These are phyloP conservation scores for Pestalotiopsis sp. DNA, from an alignment of 2,329 filamentous ascomycete species.

Conservation along the genomic window DNA sequence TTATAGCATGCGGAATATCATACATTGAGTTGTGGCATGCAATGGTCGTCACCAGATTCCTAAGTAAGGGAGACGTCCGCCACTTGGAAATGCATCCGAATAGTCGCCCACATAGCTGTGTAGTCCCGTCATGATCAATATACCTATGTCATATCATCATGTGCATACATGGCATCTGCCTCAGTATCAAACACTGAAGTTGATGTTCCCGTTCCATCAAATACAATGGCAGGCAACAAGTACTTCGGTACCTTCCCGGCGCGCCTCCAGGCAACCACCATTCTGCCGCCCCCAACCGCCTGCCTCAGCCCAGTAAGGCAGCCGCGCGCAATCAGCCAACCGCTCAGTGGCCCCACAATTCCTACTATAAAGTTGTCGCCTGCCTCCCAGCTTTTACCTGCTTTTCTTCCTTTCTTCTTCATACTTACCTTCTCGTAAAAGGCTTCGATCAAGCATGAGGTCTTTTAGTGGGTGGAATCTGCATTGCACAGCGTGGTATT, in stretches of 20 bases:
- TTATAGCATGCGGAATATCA: too few relatives aligned
- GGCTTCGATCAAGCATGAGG: constrained; percentile 41
- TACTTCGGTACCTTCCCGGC: neutral
- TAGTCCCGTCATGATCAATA: too few relatives aligned
- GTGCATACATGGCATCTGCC: too few relatives aligned
- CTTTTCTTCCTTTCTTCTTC: neutral
- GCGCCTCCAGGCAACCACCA: neutral
- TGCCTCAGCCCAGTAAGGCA: neutral
- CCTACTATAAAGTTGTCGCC: neutral
- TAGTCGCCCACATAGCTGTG: too few relatives aligned
- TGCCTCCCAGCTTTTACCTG: neutral
- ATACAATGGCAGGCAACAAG: neutral
- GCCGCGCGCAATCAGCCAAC: neutral
- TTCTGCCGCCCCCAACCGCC: neutral
- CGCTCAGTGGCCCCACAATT: neutral
- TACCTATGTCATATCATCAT: too few relatives aligned
- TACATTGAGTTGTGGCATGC: too few relatives aligned
- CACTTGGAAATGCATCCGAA: too few relatives aligned
- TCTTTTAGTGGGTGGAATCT: constrained; percentile 44
- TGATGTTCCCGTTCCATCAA: neutral
- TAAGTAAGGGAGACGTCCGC: too few relatives aligned
- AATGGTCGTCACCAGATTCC: too few relatives aligned
- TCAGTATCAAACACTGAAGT: neutral
- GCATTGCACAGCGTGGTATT: constrained; percentile 54
- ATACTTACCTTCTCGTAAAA: constrained; percentile 4